Conservation (phyloP, 495 filamentous ascomycete species). For the Tuber indicum region DNA sequence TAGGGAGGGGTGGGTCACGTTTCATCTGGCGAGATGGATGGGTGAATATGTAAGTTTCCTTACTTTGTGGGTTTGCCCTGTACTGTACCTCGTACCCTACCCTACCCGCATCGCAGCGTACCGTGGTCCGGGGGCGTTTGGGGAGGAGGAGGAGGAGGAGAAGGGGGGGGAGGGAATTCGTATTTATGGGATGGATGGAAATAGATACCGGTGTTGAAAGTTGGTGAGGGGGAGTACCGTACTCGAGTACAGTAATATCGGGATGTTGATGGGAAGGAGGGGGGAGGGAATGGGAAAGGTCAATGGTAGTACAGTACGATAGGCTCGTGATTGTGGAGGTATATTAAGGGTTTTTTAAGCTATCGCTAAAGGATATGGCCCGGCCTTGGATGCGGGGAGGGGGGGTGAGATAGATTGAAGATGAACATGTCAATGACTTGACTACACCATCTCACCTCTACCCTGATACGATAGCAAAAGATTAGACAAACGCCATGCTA, state of each 20-base stretch:
- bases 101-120: background rate
- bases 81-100: background rate
- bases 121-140: too few relatives aligned
- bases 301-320: background rate
- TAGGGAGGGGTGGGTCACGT: background rate
- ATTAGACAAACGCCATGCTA: background rate
- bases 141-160: too few relatives aligned
- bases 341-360: too few relatives aligned
- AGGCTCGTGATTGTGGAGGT: too few relatives aligned
- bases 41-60: too few relatives aligned
- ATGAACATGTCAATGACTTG: background rate
- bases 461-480: background rate
- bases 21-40: background rate
- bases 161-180: background rate
- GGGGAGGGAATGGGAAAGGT: background rate
- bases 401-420: background rate
- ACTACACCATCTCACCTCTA: background rate
- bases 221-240: too few relatives aligned
- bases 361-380: too few relatives aligned
- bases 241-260: too few relatives aligned
- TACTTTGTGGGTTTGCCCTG: too few relatives aligned
- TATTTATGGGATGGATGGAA: background rate
- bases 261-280: too few relatives aligned
- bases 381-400: too few relatives aligned
- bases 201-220: background rate